Percentiles rank a stretch among this genome's conserved stretches.
phyloP scores from a whole-genome alignment of 148 eudicot genomes.

The Arctostaphylos glauca region DNA sequence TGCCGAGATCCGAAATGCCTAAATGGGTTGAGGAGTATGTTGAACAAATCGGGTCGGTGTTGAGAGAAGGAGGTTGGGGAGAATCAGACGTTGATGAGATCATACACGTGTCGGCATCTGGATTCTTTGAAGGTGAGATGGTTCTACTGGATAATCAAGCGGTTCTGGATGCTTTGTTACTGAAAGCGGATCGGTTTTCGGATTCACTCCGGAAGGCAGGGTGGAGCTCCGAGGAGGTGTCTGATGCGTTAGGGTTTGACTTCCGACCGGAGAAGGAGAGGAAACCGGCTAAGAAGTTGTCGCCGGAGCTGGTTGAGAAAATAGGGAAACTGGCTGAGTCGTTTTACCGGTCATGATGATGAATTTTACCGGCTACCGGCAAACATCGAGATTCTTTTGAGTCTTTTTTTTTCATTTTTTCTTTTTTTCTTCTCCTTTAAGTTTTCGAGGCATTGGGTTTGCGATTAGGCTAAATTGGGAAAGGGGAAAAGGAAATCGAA shows the following conservation, averaged over 20 bases:
- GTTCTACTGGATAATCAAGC: constrained; percentile 68
- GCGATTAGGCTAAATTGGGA: constrained; percentile 12
- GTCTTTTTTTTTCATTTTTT: not conserved
- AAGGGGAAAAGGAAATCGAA: not conserved
- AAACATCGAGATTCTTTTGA: constrained; percentile 33
- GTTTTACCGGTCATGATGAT: constrained; percentile 46
- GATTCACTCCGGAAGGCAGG: constrained; percentile 68
- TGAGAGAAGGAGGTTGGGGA: constrained; percentile 75
- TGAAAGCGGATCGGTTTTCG: constrained; percentile 76
- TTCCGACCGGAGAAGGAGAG: constrained; percentile 49
- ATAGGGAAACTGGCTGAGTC: constrained; percentile 72
- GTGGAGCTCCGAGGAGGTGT: constrained; percentile 91
- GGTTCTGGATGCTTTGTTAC: constrained; percentile 58
- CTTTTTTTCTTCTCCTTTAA: not conserved
- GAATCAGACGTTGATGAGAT: constrained; percentile 78
- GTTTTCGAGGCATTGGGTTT: constrained; percentile 19
- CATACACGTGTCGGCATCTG: constrained; percentile 65
- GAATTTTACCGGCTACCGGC: constrained; percentile 26
- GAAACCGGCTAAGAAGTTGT: constrained; percentile 54
- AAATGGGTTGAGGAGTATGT: constrained; percentile 69
- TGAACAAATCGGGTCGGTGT: constrained; percentile 61
- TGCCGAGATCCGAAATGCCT: constrained; percentile 45
- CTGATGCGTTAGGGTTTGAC: constrained; percentile 75
- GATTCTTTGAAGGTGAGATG: constrained; percentile 75
- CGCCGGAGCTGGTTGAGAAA: constrained; percentile 63